Base-by-base conservation (phyloP, 768 basidiomycete species). In the Suillus sp. region DNA sequence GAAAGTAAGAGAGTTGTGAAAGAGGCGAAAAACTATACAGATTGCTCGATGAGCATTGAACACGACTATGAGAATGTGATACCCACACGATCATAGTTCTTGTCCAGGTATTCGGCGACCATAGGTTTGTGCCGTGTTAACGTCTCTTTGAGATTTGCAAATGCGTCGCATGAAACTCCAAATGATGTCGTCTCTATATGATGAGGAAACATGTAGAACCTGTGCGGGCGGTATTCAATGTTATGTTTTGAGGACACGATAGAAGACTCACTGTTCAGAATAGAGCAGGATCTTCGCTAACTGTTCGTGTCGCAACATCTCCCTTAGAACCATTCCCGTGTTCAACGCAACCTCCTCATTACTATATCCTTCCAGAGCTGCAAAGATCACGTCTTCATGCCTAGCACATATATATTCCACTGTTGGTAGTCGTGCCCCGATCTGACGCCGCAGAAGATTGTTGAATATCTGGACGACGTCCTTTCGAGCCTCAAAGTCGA, bases 131-230 rank as follows among this genome's bases (percentile, higher is more conserved):
- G 97, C 66, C 93, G 85, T 30, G 97, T 99, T 42, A 99, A 81
- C 5, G 93, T 96, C 78, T 99, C 97, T 83, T 98, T 99, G 75
- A 99, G 84, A 75, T 97, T 99, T 18, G 93, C 92, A 70, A 97
- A 97, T 4, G 96, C 96, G 74, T 99, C 97, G 68, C 96, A 98
- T 0, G 96, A 98, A 65, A 98, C 94, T 9, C 97, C 96, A 72
- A 99, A 99, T 22, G 96, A 97, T 4, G 96, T 96, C 34, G 91
- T 90, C 79, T 99, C 97, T 71, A 99, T 98, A 77, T 95, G 96
- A 71, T 93, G 88, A 22, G 96, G 93, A 78, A 95, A 99, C 65
- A 87, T 90, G 81, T 99, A 99, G 77, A 99, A 98, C 71, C 96
- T 96, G 13, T 11, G 16, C 27, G 43, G 58, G 16, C 27, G 43